Evolutionary conservation across 192 early-diverging fungal genomes (phyloP).

Genomic region (Gryganskiella cystojenkinii): DNA sequence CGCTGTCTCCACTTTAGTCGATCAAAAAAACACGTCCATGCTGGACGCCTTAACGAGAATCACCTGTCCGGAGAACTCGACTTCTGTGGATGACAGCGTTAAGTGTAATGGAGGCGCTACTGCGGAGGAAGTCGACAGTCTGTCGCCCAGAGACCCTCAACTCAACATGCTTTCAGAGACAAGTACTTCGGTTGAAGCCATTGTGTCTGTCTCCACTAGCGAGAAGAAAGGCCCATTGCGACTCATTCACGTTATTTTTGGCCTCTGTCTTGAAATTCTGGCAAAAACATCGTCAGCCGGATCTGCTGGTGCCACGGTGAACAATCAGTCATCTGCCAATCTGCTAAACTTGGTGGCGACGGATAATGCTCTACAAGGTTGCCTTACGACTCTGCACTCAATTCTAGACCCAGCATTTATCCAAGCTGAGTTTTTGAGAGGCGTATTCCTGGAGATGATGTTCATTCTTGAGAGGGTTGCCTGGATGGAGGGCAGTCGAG

Average conservation of each 20-base stretch:
- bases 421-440: conserved; percentile 50
- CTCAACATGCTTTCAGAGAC: no score
- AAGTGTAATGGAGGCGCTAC: neutral
- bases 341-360: conserved; percentile 36
- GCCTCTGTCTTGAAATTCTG: conserved; percentile 73
- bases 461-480: conserved; percentile 76
- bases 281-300: conserved; percentile 54
- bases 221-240: conserved; percentile 36
- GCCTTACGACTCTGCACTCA: conserved; percentile 63
- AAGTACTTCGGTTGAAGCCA: neutral
- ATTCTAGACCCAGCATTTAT: conserved; percentile 61
- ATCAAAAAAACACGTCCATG: conserved; percentile 57
- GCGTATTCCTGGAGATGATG: conserved; percentile 76
- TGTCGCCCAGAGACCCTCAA: neutral
- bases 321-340: conserved; percentile 52
- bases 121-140: neutral
- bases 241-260: conserved; percentile 74
- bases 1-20: conserved; percentile 63
- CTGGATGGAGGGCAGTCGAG: conserved; percentile 72
- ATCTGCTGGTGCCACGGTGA: conserved; percentile 5
- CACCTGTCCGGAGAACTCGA: conserved; percentile 13
- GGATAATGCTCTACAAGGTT: conserved; percentile 56
- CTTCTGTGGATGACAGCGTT: neutral
- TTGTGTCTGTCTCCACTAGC: neutral
- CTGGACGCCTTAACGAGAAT: conserved; percentile 53